These are phyloP conservation scores for Dictyostelium purpureum DNA, from an alignment of 78 protist genomes.

Conservation along the genomic window DNA sequence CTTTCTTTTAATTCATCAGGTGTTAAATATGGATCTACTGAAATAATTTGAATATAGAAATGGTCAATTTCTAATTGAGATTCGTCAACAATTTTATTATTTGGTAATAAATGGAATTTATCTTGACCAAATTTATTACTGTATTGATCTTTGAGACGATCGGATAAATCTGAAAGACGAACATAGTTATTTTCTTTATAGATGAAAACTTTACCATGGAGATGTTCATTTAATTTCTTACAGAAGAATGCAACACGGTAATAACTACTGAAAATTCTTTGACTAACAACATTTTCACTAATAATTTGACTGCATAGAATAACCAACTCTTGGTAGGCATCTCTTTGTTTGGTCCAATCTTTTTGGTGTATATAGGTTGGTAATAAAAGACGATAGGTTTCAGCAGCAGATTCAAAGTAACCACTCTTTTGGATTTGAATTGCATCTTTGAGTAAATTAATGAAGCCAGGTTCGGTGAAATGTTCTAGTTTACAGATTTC, in stretches of 20 bases:
- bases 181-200: conserved; percentile 67
- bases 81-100: conserved; percentile 53
- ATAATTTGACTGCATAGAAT: conserved; percentile 27
- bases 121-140: conserved; percentile 67
- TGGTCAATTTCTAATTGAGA: not conserved
- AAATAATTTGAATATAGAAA: conserved; percentile 54
- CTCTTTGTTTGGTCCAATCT: conserved; percentile 41
- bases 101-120: conserved; percentile 50
- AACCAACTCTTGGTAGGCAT: conserved; percentile 28
- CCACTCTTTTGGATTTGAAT: conserved; percentile 59
- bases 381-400: conserved; percentile 39
- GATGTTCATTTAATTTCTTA: conserved; percentile 25
- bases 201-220: conserved; percentile 66
- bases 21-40: conserved; percentile 33
- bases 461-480: conserved; percentile 70
- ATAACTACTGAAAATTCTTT: conserved; percentile 66
- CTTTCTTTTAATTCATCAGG: conserved; percentile 59
- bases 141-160: conserved; percentile 61
- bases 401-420: conserved; percentile 42
- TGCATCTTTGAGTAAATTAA: conserved; percentile 61
- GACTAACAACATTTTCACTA: not conserved
- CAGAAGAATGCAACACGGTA: conserved; percentile 81
- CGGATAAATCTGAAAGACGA: conserved; percentile 58
- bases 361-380: conserved; percentile 57
- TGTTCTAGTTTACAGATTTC: conserved; percentile 71